Percentiles rank a stretch among this genome's conserved stretches.
These are phyloP conservation scores for Gossypium anomalum DNA, from an alignment of 345 rosid species.

Conservation along the genomic window DNA sequence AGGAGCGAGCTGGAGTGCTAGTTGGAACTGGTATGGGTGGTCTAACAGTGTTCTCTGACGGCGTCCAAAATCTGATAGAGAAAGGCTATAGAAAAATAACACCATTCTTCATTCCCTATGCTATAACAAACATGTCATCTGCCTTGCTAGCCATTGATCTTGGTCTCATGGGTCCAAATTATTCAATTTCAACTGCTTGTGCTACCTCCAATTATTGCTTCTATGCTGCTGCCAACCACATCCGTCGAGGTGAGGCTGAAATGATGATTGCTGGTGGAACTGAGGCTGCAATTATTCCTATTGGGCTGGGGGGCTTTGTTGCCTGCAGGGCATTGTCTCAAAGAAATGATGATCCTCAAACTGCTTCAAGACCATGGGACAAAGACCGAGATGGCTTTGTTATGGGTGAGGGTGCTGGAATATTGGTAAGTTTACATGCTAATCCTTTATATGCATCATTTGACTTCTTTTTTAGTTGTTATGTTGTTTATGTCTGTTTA, in stretches of 20 bases:
- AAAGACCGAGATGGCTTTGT: conserved; percentile 93
- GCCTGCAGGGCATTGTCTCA: conserved; percentile 99
- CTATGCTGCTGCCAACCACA: conserved; percentile 98
- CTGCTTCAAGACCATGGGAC: conserved; percentile 99
- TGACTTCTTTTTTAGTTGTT: not conserved
- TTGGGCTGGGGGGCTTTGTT: conserved; percentile 97
- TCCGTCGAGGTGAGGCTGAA: conserved; percentile 99
- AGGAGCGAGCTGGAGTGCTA: conserved; percentile 80
- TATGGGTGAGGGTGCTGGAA: conserved; percentile 99
- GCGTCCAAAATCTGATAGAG: conserved; percentile 79
- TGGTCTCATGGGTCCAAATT: conserved; percentile 99
- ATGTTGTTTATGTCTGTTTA: not conserved
- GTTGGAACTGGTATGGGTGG: conserved; percentile 99
- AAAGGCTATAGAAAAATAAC: conserved; percentile 85
- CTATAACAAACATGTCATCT: conserved; percentile 97
- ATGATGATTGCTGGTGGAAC: conserved; percentile 99
- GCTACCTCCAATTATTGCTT: conserved; percentile 98
- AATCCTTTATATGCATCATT: not conserved
- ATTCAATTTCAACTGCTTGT: conserved; percentile 97
- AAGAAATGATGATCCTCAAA: conserved; percentile 95
- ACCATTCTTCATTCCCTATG: conserved; percentile 96
- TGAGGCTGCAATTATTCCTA: conserved; percentile 97
- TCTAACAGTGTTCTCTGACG: conserved; percentile 83
- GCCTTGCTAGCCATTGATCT: conserved; percentile 90
- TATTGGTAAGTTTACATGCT: conserved; percentile 58